These are phyloP conservation scores for Aspergillus viridinutans DNA, from an alignment of 2,329 filamentous ascomycete genomes.

Conservation along the genomic window DNA sequence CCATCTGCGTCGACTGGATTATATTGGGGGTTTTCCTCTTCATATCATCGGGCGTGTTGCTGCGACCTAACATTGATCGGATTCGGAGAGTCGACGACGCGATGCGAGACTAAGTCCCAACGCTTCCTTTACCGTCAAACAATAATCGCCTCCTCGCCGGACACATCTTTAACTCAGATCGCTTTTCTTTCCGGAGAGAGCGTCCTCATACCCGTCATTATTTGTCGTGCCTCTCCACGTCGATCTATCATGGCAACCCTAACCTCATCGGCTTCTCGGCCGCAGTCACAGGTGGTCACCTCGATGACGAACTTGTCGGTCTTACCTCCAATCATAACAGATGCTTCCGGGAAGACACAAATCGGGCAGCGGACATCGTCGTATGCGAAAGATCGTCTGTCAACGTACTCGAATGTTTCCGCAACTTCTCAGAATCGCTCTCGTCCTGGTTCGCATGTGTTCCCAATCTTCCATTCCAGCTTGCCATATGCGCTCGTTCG, in stretches of 20 bases:
- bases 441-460: conserved; percentile 74
- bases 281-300: conserved; percentile 24
- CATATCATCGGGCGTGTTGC: conserved; percentile 2
- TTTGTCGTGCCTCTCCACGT: not conserved
- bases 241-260: conserved; percentile 30
- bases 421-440: conserved; percentile 57
- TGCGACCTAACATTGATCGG: not conserved
- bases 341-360: conserved; percentile 53
- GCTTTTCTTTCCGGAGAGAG: not conserved
- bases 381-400: conserved; percentile 74
- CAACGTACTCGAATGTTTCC: conserved; percentile 74
- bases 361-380: conserved; percentile 67
- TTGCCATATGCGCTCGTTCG: conserved; percentile 85
- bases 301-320: conserved; percentile 26
- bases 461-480: conserved; percentile 79
- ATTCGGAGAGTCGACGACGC: conserved; percentile 23
- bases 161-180: conserved; percentile 16
- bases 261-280: conserved; percentile 33
- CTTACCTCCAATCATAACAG: conserved; percentile 49
- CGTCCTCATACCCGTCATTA: not conserved
- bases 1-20: conserved; percentile 1
- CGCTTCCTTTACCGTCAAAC: conserved; percentile 20
- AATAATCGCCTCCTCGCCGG: conserved; percentile 12
- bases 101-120: conserved; percentile 32
- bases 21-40: conserved; percentile 1